Conservation (phyloP, 371 early-diverging fungal species). For the Lichtheimia ornata region DNA sequence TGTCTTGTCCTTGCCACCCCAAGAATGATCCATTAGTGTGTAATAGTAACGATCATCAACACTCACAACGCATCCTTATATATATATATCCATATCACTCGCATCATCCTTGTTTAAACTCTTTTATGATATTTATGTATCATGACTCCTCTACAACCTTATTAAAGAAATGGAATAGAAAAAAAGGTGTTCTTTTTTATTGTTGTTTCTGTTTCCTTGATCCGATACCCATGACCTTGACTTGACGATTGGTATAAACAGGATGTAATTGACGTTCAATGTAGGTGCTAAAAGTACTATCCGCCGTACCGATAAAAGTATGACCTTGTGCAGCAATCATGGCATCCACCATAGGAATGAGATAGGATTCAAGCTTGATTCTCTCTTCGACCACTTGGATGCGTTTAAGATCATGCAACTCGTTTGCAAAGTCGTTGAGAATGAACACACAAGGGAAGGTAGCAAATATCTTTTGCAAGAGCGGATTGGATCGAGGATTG, state of each 20-base stretch:
- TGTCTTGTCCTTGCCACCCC: constrained; percentile 26
- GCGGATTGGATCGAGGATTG: constrained; percentile 50
- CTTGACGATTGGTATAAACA: constrained; percentile 36
- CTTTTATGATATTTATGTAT: background rate
- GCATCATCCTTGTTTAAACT: background rate
- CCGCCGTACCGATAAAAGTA: constrained; percentile 58
- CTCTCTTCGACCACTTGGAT: constrained; percentile 52
- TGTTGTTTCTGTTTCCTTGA: background rate
- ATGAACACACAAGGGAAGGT: constrained; percentile 64
- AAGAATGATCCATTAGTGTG: background rate
- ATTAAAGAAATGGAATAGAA: background rate
- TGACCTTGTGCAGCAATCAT: constrained; percentile 63
- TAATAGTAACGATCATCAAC: constrained; percentile 3
- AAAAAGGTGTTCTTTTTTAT: background rate
- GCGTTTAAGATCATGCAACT: constrained; percentile 39
- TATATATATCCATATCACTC: background rate
- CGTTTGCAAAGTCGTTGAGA: constrained; percentile 53
- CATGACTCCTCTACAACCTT: background rate
- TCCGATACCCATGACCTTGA: constrained; percentile 24
- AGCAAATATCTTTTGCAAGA: constrained; percentile 58
- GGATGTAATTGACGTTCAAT: constrained; percentile 62
- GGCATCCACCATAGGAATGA: constrained; percentile 69
- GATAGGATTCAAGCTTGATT: constrained; percentile 48
- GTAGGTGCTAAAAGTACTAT: constrained; percentile 61
- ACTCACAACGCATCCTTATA: background rate